Evolutionary conservation across 192 early-diverging fungal species (phyloP).

Genomic region (Geranomyces michiganensis): DNA sequence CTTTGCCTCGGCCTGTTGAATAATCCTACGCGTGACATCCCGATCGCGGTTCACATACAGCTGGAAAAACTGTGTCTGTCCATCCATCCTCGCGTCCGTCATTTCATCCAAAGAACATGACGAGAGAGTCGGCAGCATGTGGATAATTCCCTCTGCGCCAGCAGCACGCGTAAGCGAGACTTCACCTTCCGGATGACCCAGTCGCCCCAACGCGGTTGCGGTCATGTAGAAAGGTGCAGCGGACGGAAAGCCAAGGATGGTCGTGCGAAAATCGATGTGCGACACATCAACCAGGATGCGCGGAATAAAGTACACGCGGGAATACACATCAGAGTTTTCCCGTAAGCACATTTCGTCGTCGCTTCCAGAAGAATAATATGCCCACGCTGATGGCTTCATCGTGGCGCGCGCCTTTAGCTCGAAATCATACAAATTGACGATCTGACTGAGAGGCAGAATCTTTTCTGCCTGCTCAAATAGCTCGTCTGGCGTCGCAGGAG

Average conservation of each 20-base stretch:
- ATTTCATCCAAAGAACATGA: slow-evolving; percentile 67
- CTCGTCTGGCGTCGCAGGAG: slow-evolving; percentile 2
- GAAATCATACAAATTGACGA: slow-evolving; percentile 76
- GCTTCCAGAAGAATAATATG: slow-evolving; percentile 80
- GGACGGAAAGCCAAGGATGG: slow-evolving; percentile 39
- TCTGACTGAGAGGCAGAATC: slow-evolving; percentile 57
- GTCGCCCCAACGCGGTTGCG: slow-evolving; percentile 57
- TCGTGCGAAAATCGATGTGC: slow-evolving; percentile 43
- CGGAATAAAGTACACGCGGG: slow-evolving; percentile 67
- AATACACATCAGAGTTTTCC: slow-evolving; percentile 81
- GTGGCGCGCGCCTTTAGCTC: slow-evolving; percentile 64
- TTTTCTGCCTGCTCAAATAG: slow-evolving; percentile 35
- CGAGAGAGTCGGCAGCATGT: slow-evolving; percentile 80
- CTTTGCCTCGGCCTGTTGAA: slow-evolving; percentile 43
- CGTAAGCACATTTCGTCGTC: slow-evolving; percentile 81
- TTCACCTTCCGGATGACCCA: slow-evolving; percentile 79
- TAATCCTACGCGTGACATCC: slow-evolving; percentile 40
- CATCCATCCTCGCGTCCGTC: slow-evolving; percentile 35
- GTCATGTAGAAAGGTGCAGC: slow-evolving; percentile 59
- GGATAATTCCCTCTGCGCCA: slow-evolving; percentile 59
- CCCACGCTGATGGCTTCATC: slow-evolving; percentile 71
- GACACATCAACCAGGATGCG: slow-evolving; percentile 56
- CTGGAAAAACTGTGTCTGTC: slow-evolving; percentile 58
- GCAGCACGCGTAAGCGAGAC: slow-evolving; percentile 64
- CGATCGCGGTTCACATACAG: slow-evolving; percentile 60